Base-by-base conservation (phyloP, 2,329 filamentous ascomycete species). In the Trichoderma polysporum region DNA sequence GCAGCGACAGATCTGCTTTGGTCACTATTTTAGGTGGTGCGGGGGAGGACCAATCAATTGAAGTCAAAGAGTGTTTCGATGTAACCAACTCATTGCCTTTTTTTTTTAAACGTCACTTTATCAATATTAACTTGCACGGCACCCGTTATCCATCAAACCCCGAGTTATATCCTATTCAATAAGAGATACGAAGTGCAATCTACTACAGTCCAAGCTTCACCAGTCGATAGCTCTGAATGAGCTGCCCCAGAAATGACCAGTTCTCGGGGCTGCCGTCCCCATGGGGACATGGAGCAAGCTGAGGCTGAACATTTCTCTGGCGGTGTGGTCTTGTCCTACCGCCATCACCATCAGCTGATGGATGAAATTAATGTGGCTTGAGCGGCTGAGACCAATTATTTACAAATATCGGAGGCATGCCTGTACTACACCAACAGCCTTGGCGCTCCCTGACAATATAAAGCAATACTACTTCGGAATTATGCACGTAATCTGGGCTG, bases 361-460 rank as follows among this genome's bases (percentile, higher is more conserved):
- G 59, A 53, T n/a, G 41, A 22, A 10, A 62, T 41, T 41, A 50
- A 25, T 53, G 59, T 62, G 59, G 59, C 59, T 62, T 62, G 59
- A 53, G 59, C 56, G 56, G 56, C 59, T 62, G 59, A 62, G 59
- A 31, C 12, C 25, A 52, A 53, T 22, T 33, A 41, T 22, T 33
- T 50, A 35, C 29, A 39, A 13, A 31, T 19, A 29, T 33, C 25
- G 33, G 33, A 35, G n/a, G 59, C 41, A 45, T 45, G 41, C 3
- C 41, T 45, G n/a, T 45, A 19, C 41, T n/a, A 61, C 29, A 4
- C 45, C n/a, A 25, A 22, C n/a, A 17, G 41, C 31, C 29, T 37
- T 60, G 41, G 57, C 41, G 59, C 25, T 29, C 33, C 25, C 17
- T 5, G n/a, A 19, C 22, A 13, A 49, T 17, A 22, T 45, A 10